A percentile compares a stretch with the other conserved stretches of the same genome.
These are phyloP conservation scores for Sclerotinia subarctica DNA, from an alignment of 2,329 filamentous ascomycete genomes.

Conservation along the genomic window DNA sequence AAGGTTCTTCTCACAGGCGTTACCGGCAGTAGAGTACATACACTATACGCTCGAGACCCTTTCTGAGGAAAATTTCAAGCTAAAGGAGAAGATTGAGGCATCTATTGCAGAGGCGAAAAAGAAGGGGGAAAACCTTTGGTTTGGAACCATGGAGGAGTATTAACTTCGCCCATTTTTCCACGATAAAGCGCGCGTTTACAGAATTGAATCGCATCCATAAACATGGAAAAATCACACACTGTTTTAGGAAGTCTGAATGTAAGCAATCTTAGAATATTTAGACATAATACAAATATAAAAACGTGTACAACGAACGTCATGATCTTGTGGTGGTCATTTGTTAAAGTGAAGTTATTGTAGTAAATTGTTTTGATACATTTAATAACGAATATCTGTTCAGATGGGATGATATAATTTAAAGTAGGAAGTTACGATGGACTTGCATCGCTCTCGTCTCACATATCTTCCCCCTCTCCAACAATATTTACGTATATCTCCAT, in stretches of 20 bases:
- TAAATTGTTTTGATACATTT: background rate
- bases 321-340: too few species aligned
- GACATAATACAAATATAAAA: too few species aligned
- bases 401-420: background rate
- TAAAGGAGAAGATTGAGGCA: background rate
- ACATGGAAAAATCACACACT: too few species aligned
- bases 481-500: background rate
- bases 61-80: background rate
- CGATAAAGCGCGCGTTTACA: too few species aligned
- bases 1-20: background rate
- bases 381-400: background rate
- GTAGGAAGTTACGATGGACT: background rate
- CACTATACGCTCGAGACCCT: background rate
- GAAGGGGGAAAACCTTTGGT: background rate
- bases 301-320: too few species aligned
- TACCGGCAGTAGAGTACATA: background rate
- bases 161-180: too few species aligned
- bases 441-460: background rate
- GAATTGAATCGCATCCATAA: too few species aligned
- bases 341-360: too few species aligned
- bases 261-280: too few species aligned
- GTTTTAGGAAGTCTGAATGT: too few species aligned
- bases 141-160: too few species aligned
- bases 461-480: background rate
- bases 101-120: background rate